Conservation (phyloP, 257 asterid genomes). For the Nicotiana noctiflora region DNA sequence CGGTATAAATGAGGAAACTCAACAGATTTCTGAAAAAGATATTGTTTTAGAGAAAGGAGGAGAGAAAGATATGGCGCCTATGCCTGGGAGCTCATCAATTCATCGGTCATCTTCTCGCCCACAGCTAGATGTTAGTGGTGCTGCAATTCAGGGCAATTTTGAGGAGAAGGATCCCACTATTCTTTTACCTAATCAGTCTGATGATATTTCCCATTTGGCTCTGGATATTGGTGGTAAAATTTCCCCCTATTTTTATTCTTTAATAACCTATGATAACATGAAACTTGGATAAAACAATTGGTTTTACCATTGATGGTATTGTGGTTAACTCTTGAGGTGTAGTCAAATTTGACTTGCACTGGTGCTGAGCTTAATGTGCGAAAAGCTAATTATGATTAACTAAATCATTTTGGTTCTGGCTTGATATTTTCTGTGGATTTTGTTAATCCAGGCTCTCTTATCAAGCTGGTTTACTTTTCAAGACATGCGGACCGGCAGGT, state of each 20-base stretch:
- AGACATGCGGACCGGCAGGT: conserved; percentile 72
- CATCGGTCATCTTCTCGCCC: conserved; percentile 87
- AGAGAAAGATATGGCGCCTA: conserved; percentile 57
- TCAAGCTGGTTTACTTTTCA: conserved; percentile 89
- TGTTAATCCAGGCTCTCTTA: conserved; percentile 65
- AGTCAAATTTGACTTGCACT: too few relatives aligned
- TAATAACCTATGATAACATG: too few relatives aligned
- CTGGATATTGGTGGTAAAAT: too few relatives aligned
- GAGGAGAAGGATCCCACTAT: conserved; percentile 92
- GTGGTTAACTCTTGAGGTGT: too few relatives aligned
- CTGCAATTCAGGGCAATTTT: conserved; percentile 92
- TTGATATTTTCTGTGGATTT: not conserved
- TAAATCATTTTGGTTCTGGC: not conserved
- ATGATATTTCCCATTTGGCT: too few relatives aligned
- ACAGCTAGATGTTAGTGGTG: conserved; percentile 86
- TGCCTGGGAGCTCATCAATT: conserved; percentile 58
- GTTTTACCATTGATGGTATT: too few relatives aligned
- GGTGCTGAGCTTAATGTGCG: too few relatives aligned
- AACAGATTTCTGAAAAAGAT: conserved; percentile 18
- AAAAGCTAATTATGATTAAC: not conserved
- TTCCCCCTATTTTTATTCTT: too few relatives aligned
- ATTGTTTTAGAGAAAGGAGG: conserved; percentile 26
- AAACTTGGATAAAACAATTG: too few relatives aligned
- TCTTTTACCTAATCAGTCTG: conserved; percentile 93
- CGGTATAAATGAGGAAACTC: conserved; percentile 42